Evolutionary conservation across 1,139 yeast genomes (phyloP).

Genomic region (Protomyces inouyei): DNA sequence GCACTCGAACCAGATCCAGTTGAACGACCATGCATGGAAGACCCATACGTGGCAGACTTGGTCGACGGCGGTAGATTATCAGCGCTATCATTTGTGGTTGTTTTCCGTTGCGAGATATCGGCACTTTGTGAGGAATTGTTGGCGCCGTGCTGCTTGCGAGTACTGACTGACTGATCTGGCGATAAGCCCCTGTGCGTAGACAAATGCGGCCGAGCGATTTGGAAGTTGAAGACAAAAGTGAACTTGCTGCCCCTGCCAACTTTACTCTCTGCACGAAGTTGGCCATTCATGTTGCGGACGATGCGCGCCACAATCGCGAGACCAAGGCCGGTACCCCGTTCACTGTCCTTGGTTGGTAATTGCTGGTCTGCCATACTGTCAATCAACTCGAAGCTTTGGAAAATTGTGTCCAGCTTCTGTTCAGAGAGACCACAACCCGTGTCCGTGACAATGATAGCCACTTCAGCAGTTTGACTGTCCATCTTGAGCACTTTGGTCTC

Average conservation of each 20-base stretch:
- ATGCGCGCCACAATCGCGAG: conserved; percentile 25
- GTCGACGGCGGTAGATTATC: background rate
- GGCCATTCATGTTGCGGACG: conserved; percentile 27
- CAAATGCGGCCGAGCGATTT: background rate
- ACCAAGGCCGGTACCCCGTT: conserved; percentile 24
- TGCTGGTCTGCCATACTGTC: conserved; percentile 1
- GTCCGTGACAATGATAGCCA: conserved; percentile 71
- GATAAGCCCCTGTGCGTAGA: background rate
- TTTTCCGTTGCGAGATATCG: background rate
- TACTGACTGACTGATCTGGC: background rate
- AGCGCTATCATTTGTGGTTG: background rate
- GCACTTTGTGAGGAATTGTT: background rate
- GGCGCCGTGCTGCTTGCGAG: background rate
- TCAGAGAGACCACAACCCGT: conserved; percentile 27
- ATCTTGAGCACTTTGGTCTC: background rate
- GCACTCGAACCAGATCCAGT: background rate
- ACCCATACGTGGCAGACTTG: background rate
- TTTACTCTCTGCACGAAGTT: conserved; percentile 12
- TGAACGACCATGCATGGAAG: background rate
- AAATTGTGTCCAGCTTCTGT: conserved; percentile 19
- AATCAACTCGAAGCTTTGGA: conserved; percentile 18
- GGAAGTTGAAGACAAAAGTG: conserved; percentile 16
- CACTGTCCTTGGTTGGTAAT: background rate
- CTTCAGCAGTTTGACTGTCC: conserved; percentile 31
- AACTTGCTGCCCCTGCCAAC: conserved; percentile 24